phyloP scores from a whole-genome alignment of 768 basidiomycete species.

The Termitomyces bulborhizus region DNA sequence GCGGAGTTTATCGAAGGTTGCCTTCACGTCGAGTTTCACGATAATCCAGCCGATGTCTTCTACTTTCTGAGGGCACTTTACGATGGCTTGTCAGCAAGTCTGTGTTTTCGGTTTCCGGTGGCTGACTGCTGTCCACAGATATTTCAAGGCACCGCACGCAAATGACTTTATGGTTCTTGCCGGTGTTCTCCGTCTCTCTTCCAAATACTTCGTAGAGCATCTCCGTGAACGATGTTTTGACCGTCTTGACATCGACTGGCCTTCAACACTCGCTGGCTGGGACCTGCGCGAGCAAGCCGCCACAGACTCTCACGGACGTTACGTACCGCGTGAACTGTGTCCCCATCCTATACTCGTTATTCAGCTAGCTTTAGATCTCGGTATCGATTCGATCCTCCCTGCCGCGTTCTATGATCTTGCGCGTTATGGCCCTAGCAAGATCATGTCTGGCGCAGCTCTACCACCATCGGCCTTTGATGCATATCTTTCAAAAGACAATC shows the following conservation, averaged over 20 bases:
- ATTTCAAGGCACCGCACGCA: slow-evolving; percentile 45
- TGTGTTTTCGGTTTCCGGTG: background rate
- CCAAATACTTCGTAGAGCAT: slow-evolving; percentile 70
- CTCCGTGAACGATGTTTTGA: slow-evolving; percentile 55
- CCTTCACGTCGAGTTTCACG: slow-evolving; percentile 53
- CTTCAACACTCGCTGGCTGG: slow-evolving; percentile 60
- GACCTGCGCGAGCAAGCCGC: slow-evolving; percentile 57
- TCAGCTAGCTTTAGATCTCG: slow-evolving; percentile 61
- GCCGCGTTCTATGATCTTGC: slow-evolving; percentile 72
- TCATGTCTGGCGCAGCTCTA: slow-evolving; percentile 44
- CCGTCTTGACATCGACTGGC: slow-evolving; percentile 62
- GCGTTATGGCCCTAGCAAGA: slow-evolving; percentile 67
- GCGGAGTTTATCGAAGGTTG: slow-evolving; percentile 53
- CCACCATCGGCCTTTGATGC: slow-evolving; percentile 25
- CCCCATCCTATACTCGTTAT: slow-evolving; percentile 69
- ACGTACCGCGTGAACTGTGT: slow-evolving; percentile 51
- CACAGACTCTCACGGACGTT: slow-evolving; percentile 43
- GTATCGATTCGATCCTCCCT: slow-evolving; percentile 51
- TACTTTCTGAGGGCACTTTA: slow-evolving; percentile 66
- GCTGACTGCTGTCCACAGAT: slow-evolving; percentile 28
- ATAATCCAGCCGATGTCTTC: slow-evolving; percentile 59
- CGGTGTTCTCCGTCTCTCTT: slow-evolving; percentile 63
- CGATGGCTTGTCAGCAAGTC: slow-evolving; percentile 59
- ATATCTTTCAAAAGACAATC: slow-evolving; percentile 12
- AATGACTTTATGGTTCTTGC: slow-evolving; percentile 55